phyloP scores from a whole-genome alignment of 1,284 basidiomycete species.

The Ustilago lituana region DNA sequence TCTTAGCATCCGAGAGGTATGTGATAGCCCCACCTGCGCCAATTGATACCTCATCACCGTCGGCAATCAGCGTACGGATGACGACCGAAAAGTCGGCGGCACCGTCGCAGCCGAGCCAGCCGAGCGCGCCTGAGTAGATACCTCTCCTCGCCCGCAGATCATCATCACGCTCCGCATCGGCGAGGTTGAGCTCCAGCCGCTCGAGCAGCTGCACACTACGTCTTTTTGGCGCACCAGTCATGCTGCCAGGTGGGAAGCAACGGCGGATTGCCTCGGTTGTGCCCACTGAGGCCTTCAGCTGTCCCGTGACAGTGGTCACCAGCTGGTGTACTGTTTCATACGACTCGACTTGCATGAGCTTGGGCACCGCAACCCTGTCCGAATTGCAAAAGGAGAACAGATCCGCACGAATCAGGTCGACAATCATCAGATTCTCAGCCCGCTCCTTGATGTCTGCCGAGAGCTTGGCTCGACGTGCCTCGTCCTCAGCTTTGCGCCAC shows the following conservation, averaged over 20 bases:
- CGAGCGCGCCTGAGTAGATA: conserved; percentile 85
- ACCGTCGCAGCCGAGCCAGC: conserved; percentile 90
- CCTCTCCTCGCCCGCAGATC: conserved; percentile 70
- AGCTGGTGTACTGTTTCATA: conserved; percentile 96
- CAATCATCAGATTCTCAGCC: conserved; percentile 98
- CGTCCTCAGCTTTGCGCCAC: conserved; percentile 65
- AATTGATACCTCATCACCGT: conserved; percentile 73
- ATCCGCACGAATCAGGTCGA: conserved; percentile 94
- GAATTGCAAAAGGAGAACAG: conserved; percentile 77
- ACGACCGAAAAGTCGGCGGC: conserved; percentile 93
- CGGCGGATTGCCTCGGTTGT: conserved; percentile 79
- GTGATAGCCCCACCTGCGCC: conserved; percentile 97
- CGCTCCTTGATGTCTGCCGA: conserved; percentile 86
- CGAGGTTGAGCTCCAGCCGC: conserved; percentile 73
- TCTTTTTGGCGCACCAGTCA: conserved; percentile 97
- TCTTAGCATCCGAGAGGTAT: conserved; percentile 83
- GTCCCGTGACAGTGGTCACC: conserved; percentile 83
- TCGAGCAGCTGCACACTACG: conserved; percentile 90
- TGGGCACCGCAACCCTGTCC: conserved; percentile 80
- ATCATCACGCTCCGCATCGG: conserved; percentile 29
- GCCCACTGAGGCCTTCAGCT: conserved; percentile 69
- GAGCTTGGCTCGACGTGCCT: conserved; percentile 70
- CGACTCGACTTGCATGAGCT: conserved; percentile 88
- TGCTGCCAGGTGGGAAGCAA: conserved; percentile 79
- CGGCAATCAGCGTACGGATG: conserved; percentile 88